Percentiles rank a stretch among this genome's conserved stretches.
phyloP scores from a whole-genome alignment of 2,329 filamentous ascomycete genomes.

The Fusarium pseudoanthophilum region DNA sequence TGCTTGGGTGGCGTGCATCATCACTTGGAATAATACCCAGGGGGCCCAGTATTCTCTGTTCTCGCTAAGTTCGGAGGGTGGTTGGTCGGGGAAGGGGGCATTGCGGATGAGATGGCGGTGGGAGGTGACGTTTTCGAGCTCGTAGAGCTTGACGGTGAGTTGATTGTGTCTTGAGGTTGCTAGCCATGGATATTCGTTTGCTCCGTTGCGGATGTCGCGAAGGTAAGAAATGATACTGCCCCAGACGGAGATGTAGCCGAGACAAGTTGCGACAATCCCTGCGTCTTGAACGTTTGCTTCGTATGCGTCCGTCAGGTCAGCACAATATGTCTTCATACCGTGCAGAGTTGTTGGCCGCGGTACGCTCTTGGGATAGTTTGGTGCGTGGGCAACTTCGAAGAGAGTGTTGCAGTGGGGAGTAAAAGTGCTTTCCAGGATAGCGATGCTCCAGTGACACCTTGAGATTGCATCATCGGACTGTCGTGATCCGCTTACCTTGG shows the following conservation, averaged over 20 bases:
- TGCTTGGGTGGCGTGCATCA: conserved; percentile 37
- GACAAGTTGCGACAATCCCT: conserved; percentile 11
- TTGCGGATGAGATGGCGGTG: conserved; percentile 37
- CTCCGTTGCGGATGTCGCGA: conserved; percentile 30
- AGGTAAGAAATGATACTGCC: conserved; percentile 35
- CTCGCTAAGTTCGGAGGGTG: not conserved
- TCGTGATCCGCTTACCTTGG: not conserved
- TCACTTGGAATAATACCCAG: conserved; percentile 37
- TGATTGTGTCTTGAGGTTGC: conserved; percentile 29
- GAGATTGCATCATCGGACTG: conserved; percentile 3
- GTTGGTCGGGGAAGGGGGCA: conserved; percentile 36
- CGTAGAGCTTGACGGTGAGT: conserved; percentile 37
- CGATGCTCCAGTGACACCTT: conserved; percentile 38
- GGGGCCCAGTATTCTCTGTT: conserved; percentile 39
- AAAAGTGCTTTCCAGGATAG: conserved; percentile 28
- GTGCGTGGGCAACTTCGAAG: not conserved
- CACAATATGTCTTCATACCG: conserved; percentile 32
- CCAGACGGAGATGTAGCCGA: conserved; percentile 23
- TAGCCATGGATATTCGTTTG: conserved; percentile 38
- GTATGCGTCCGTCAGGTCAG: conserved; percentile 36
- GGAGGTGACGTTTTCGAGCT: conserved; percentile 30
- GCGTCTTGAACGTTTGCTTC: conserved; percentile 24
- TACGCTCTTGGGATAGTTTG: conserved; percentile 28
- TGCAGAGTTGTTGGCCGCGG: conserved; percentile 12
- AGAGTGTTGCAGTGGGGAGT: conserved; percentile 15